Conservation (phyloP, 1,284 basidiomycete genomes). For the Ustanciosporium gigantosporum region DNA sequence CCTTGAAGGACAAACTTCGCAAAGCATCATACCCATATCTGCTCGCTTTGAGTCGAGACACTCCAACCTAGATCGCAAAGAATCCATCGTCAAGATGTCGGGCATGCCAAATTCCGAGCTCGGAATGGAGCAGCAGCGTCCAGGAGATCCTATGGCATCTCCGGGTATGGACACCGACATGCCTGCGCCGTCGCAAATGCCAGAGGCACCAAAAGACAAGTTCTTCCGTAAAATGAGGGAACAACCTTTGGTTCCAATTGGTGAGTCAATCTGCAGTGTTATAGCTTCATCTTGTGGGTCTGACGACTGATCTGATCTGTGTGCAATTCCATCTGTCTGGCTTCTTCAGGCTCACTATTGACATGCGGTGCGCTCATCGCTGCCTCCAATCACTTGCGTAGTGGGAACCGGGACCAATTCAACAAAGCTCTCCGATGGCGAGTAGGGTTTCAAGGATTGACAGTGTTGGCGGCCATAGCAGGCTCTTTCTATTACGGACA, state of each 20-base stretch:
- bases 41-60: too few relatives aligned
- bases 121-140: conserved; percentile 27
- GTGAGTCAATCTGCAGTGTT: conserved; percentile 26
- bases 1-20: too few relatives aligned
- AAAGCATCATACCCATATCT: too few relatives aligned
- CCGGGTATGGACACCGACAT: background rate
- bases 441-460: conserved; percentile 57
- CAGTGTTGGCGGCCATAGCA: conserved; percentile 51
- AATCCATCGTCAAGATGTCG: conserved; percentile 13
- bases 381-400: conserved; percentile 53
- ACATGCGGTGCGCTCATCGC: conserved; percentile 54
- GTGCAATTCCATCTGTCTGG: too few relatives aligned
- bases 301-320: too few relatives aligned
- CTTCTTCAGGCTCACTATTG: conserved; percentile 53
- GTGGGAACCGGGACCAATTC: conserved; percentile 54
- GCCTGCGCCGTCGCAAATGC: conserved; percentile 1
- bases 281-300: too few relatives aligned
- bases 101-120: conserved; percentile 23
- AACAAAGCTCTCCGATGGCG: conserved; percentile 57
- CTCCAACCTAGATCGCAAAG: too few relatives aligned
- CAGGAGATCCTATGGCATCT: conserved; percentile 13
- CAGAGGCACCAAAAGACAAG: conserved; percentile 45
- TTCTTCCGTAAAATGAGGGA: conserved; percentile 55
- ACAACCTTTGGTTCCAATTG: conserved; percentile 58
- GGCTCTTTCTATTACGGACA: conserved; percentile 52